Percentiles rank a stretch among this genome's conserved stretches.
Evolutionary conservation across 1,284 basidiomycete genomes (phyloP).

Genomic region (Omphalotus olearius): DNA sequence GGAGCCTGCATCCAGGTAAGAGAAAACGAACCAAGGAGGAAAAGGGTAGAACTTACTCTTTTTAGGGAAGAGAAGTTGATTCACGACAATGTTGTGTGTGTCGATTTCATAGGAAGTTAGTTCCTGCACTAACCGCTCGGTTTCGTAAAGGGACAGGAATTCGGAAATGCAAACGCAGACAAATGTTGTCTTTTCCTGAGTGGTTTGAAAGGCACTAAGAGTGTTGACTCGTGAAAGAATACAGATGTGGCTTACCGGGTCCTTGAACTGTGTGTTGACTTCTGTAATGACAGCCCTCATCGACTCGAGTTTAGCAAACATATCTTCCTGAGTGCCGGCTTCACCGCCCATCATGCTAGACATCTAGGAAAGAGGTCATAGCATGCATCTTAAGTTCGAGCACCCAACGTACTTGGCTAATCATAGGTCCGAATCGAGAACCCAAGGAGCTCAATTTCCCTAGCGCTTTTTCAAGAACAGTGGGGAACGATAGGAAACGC

Average conservation of each 20-base stretch:
- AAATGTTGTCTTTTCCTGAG: conserved; percentile 95
- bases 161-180: conserved; percentile 99
- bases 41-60: conserved; percentile 49
- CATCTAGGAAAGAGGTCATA: conserved; percentile 53
- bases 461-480: conserved; percentile 95
- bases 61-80: conserved; percentile 95
- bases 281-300: conserved; percentile 98
- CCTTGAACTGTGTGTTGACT: conserved; percentile 99
- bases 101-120: conserved; percentile 96
- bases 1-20: conserved; percentile 49
- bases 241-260: conserved; percentile 66
- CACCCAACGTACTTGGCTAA: conserved; percentile 64
- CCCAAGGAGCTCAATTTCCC: conserved; percentile 92
- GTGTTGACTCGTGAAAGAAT: background rate
- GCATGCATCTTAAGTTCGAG: too few relatives aligned
- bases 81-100: conserved; percentile 98
- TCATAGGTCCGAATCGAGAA: conserved; percentile 95
- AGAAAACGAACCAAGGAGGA: background rate
- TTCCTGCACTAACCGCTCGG: conserved; percentile 96
- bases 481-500: conserved; percentile 97
- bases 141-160: conserved; percentile 97
- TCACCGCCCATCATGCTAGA: conserved; percentile 92
- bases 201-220: background rate
- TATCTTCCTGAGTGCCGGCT: conserved; percentile 87
- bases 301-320: conserved; percentile 96